A percentile compares a stretch with the other conserved stretches of the same genome.
Conservation (phyloP, 1,284 basidiomycete species). For the Ustilago nuda region DNA sequence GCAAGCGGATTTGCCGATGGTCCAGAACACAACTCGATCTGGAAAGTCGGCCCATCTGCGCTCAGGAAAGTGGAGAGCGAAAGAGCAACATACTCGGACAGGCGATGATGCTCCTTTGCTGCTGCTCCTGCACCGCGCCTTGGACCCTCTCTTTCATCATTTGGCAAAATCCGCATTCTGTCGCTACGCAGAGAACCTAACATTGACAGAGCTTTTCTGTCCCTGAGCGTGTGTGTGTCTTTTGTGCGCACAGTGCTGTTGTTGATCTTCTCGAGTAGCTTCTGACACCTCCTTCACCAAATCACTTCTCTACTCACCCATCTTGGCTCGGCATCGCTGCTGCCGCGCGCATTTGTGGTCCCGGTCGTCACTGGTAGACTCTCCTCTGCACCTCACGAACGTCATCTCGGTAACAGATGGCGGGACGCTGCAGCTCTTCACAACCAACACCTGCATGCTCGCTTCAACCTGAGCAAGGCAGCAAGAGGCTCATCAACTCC, state of each 20-base stretch:
- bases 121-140: constrained; percentile 4
- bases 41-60: constrained; percentile 4
- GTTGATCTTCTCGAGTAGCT: neutral
- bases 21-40: neutral
- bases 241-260: neutral
- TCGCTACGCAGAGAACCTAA: neutral
- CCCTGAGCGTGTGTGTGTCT: neutral
- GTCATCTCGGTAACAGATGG: neutral
- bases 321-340: neutral
- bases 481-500: neutral
- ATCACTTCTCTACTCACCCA: neutral
- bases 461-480: constrained; percentile 6
- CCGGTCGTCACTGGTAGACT: constrained; percentile 15
- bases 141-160: constrained; percentile 7
- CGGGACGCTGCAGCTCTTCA: neutral
- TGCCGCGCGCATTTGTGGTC: neutral
- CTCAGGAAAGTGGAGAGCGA: constrained; percentile 15
- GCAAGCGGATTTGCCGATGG: constrained; percentile 8
- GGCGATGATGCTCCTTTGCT: constrained; percentile 15
- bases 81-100: constrained; percentile 20
- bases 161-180: neutral
- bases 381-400: neutral
- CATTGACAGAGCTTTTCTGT: no score
- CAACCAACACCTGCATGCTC: constrained; percentile 8
- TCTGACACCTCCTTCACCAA: neutral